phyloP scores from a whole-genome alignment of 352 stramenopile genomes.

The Thalassiosira livingstoniorum region DNA sequence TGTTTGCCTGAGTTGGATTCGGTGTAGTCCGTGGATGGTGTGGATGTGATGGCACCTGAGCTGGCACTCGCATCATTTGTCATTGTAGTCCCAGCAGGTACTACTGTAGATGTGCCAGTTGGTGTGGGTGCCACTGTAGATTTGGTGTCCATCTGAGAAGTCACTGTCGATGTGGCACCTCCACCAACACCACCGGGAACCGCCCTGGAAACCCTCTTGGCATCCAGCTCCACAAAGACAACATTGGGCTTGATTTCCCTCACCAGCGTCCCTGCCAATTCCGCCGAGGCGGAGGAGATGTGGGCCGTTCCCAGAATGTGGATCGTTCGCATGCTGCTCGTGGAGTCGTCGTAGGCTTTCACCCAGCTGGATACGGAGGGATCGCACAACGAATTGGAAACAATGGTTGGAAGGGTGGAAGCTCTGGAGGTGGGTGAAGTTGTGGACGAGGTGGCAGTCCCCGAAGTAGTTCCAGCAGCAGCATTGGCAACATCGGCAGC shows the following conservation, averaged over 20 bases:
- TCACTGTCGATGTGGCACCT: background rate
- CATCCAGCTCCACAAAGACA: conserved; percentile 87
- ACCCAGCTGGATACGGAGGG: conserved; percentile 67
- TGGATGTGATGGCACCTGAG: conserved; percentile 16
- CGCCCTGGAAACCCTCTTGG: conserved; percentile 72
- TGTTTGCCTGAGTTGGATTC: background rate
- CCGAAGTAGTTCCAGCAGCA: no score
- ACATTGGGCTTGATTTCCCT: conserved; percentile 75
- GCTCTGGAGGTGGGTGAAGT: background rate
- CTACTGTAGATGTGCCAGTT: conserved; percentile 9
- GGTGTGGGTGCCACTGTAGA: background rate
- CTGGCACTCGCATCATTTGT: background rate
- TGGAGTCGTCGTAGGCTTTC: conserved; percentile 20
- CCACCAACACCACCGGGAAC: conserved; percentile 32
- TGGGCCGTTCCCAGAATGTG: conserved; percentile 87
- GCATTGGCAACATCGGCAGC: no score
- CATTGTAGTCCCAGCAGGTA: no score
- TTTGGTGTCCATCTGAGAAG: background rate
- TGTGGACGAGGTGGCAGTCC: no score
- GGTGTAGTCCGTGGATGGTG: background rate
- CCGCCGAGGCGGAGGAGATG: conserved; percentile 76
- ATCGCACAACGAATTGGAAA: conserved; percentile 67
- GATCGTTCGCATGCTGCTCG: conserved; percentile 52
- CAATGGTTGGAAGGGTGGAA: conserved; percentile 3
- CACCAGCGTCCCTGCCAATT: conserved; percentile 80